phyloP scores from a whole-genome alignment of 164 flowering plant species.

The Magnolia kwangsiensis region DNA sequence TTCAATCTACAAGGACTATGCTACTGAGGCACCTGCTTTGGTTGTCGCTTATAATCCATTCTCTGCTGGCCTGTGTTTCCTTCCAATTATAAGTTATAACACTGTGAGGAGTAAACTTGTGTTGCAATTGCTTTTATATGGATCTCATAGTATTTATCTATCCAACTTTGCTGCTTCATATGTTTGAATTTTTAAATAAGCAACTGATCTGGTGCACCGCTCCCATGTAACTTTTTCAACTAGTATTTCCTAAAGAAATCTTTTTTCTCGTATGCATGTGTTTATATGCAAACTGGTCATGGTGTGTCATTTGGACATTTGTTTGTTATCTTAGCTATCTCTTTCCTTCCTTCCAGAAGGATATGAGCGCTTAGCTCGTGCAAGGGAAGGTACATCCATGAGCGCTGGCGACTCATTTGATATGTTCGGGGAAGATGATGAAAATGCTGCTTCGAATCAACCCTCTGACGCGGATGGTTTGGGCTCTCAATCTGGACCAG shows the following conservation, averaged over 20 bases:
- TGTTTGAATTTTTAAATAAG: no score
- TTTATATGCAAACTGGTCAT: not conserved
- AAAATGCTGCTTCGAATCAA: conserved; percentile 23
- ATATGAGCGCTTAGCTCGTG: conserved; percentile 67
- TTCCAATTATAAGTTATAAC: no score
- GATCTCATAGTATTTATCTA: no score
- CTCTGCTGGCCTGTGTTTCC: no score
- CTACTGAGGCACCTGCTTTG: no score
- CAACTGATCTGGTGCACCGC: no score
- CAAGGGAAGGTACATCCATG: conserved; percentile 40
- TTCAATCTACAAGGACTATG: no score
- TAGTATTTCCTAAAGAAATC: not conserved
- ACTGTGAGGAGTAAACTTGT: no score
- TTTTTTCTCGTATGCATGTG: not conserved
- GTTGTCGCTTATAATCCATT: no score
- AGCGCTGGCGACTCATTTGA: conserved; percentile 47
- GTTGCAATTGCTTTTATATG: no score
- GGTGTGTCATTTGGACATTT: not conserved
- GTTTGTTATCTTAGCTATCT: not conserved
- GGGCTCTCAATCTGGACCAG: conserved; percentile 31
- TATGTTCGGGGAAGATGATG: conserved; percentile 89
- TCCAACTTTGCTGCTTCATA: no score
- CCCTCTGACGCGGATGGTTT: conserved; percentile 26
- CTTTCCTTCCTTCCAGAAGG: conserved; percentile 54
- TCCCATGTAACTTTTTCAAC: not conserved